Evolutionary conservation across 140 eudicot genomes (phyloP), one percentile per base, ranked within the genome.

Genomic region (Senecio squalidus): DNA sequence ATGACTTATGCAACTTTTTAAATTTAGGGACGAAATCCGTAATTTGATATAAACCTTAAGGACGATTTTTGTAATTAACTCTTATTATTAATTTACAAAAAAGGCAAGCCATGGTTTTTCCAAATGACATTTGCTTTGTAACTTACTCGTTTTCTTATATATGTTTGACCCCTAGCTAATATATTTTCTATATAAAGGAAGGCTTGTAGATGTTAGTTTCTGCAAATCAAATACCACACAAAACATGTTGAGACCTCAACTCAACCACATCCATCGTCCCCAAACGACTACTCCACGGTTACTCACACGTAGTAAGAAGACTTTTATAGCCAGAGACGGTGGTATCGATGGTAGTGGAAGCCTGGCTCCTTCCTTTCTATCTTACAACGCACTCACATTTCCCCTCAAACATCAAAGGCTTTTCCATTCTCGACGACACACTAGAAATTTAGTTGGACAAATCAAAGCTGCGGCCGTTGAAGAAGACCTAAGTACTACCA

Each of bases 211-310:
- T 71, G 48, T 20, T 26, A 18, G 14, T 6, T 18, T 6, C 5
- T 6, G 10, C n/a, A 30, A 16, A 36, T 30, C 65, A 33, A 17
- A 34, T 6, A 18, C n/a, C 44, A 66, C 67, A 17, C 18, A 62
- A 34, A 62, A 55, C 71, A 71, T 71, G 76, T 62, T 62, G 36
- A 71, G 62, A 24, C 25, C 70, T 30, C 76, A 55, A 44, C 9
- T 71, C 51, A 44, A 54, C 33, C 59, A 31, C 70, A 34, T 22
- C 59, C 52, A 47, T 59, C 52, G 38, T 20, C 70, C 41, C 52
- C 62, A 53, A 49, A 27, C 6, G 33, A 34, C 47, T 18, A 1
- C 55, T 69, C 62, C 63, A 8, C 22, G 62, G 16, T 3, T 50
- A 8, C 60, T 59, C 51, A 53, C 51, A 9, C 59, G 17, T n/a